These are phyloP conservation scores for Elaeis guineensis DNA, from an alignment of 176 grass and related monocot genomes.

Conservation along the genomic window DNA sequence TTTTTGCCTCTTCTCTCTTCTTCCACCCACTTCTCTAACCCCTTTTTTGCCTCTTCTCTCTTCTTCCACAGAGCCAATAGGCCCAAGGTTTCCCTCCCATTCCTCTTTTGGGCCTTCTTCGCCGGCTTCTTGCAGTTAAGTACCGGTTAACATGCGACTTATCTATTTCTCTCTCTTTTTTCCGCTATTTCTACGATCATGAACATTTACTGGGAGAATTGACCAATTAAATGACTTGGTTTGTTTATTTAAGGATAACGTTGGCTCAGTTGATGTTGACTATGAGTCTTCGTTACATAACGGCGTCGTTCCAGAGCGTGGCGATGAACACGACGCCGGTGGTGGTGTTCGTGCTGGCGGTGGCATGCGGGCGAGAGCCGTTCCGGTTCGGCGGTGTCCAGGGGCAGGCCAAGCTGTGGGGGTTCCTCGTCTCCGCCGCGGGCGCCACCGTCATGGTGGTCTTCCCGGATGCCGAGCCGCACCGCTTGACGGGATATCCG, in stretches of 20 bases:
- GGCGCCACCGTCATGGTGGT: constrained; percentile 12
- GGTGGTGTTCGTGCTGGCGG: constrained; percentile 21
- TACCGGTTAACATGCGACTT: too few species aligned
- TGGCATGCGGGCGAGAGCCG: constrained; percentile 4
- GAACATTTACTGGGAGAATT: too few species aligned
- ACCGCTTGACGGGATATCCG: not conserved
- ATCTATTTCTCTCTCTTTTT: too few species aligned
- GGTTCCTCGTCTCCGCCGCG: not conserved
- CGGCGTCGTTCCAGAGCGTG: constrained; percentile 20
- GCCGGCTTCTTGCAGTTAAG: too few species aligned
- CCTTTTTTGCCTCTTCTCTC: too few species aligned
- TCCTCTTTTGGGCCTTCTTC: too few species aligned
- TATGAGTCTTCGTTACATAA: constrained; percentile 24
- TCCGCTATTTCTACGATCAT: too few species aligned
- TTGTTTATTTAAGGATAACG: constrained; percentile 13
- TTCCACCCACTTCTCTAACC: too few species aligned
- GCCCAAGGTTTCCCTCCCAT: too few species aligned
- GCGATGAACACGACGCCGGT: constrained; percentile 21
- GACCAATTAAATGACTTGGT: too few species aligned
- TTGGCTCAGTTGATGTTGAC: constrained; percentile 18
- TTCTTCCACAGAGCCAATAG: too few species aligned
- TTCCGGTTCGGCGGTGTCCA: constrained; percentile 15
- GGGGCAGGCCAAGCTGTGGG: constrained; percentile 22
- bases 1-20: too few species aligned
- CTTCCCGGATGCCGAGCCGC: not conserved